Base-by-base conservation (phyloP, 2,329 filamentous ascomycete species). In the Didymella arachidicola region DNA sequence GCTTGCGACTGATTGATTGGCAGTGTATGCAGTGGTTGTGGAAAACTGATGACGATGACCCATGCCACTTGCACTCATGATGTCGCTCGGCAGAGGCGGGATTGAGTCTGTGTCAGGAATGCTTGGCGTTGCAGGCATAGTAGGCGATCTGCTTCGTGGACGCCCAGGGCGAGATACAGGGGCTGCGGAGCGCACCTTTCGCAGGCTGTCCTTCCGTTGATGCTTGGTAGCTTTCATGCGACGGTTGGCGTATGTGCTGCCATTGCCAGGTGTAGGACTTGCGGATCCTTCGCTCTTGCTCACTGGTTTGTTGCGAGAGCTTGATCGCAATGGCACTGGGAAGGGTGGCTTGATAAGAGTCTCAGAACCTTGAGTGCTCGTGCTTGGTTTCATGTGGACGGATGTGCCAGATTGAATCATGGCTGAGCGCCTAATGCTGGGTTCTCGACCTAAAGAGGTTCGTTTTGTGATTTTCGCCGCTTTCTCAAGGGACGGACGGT, bases 251-350 rank as follows among this genome's bases (percentile, higher is more conserved):
- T 76, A 63, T 25, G 64, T 57, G 42, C 69, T 71, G 53, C 68
- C 71, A 77, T 82, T 69, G 30, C 86, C 84, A 19, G 83, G 82
- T 1, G 89, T 92, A 1, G 93, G 93, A 72, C 92, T 97, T 62
- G 87, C 85, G 39, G 87, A 88, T 3, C 90, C 90, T 62, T 97
- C 92, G 72, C 90, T 93, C 49, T 84, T 81, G 65, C 85, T 89
- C 59, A 87, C 78, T 0, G 87, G 85, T 22, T 89, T 84, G 69
- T 89, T 88, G 59, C 93, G 87, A 6, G 93, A 99, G 77, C 94
- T 98, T 29, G 92, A 91, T 56, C 95, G 84, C 3, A 89, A 89
- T 0, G 95, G 95, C 7, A 99, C 96, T 0, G 95, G 93, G 80
- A 96, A 97, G 0, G 95, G 95, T 27, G 95, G 93, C 51, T 78